A percentile compares a stretch with the other conserved stretches of the same genome.
Evolutionary conservation across 306 rosid genomes (phyloP).

Genomic region (Rosa persica): DNA sequence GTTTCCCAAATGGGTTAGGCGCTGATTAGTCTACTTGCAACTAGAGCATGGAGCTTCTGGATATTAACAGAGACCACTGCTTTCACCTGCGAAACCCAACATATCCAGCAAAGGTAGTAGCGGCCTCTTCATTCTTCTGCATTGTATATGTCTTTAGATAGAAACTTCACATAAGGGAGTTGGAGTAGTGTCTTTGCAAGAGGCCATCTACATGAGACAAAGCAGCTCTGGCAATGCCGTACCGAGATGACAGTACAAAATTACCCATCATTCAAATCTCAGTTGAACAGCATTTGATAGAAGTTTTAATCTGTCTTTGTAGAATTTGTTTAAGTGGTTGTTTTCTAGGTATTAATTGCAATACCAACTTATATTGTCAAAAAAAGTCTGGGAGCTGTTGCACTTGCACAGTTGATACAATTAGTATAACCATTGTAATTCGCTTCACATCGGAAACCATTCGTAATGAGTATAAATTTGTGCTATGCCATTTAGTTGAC

Average conservation of each 20-base stretch:
- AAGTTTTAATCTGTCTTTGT: slow-evolving; percentile 14
- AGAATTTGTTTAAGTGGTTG: slow-evolving; percentile 18
- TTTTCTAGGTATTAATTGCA: slow-evolving; percentile 24
- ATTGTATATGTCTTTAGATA: slow-evolving; percentile 21
- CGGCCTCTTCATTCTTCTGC: slow-evolving; percentile 10
- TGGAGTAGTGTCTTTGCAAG: slow-evolving; percentile 17
- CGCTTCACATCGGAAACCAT: neutral
- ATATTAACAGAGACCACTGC: slow-evolving; percentile 9
- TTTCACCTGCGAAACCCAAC: slow-evolving; percentile 23
- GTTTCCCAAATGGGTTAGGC: slow-evolving; percentile 25
- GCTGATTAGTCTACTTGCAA: slow-evolving; percentile 1
- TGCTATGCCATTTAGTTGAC: neutral
- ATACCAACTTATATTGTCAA: slow-evolving; percentile 22
- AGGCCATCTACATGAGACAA: slow-evolving; percentile 7
- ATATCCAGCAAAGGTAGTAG: neutral
- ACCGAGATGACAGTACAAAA: slow-evolving; percentile 13
- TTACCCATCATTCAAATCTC: slow-evolving; percentile 17
- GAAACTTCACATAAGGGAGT: slow-evolving; percentile 23
- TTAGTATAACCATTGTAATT: slow-evolving; percentile 15
- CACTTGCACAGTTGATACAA: slow-evolving; percentile 14
- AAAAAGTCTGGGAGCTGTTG: slow-evolving; percentile 7
- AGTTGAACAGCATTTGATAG: slow-evolving; percentile 17
- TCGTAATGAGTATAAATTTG: neutral
- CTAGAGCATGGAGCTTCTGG: slow-evolving; percentile 19
- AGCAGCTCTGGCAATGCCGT: slow-evolving; percentile 19